phyloP scores from a whole-genome alignment of 2,329 filamentous ascomycete genomes.

The Berkeleyomyces rouxiae region DNA sequence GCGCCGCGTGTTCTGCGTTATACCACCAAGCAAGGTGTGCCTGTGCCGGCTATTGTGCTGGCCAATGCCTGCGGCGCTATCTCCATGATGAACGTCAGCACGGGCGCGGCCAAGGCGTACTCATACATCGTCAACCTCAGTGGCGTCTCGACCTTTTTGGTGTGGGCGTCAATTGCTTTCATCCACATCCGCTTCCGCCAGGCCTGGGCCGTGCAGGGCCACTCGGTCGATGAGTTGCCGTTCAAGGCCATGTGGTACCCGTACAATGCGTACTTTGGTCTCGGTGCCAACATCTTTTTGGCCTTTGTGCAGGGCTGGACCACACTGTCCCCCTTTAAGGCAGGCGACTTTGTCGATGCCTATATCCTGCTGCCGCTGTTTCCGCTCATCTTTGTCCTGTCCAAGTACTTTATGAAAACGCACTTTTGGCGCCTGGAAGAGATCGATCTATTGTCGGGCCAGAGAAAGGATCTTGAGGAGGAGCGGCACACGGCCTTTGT shows the following conservation, averaged over 20 bases:
- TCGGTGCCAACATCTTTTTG: conserved; percentile 40
- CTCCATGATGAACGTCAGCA: conserved; percentile 60
- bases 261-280: conserved; percentile 41
- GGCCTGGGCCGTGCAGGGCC: conserved; percentile 43
- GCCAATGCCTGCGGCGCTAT: conserved; percentile 55
- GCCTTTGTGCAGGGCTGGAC: conserved; percentile 46
- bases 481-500: conserved; percentile 19
- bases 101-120: conserved; percentile 48
- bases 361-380: conserved; percentile 47
- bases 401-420: conserved; percentile 39
- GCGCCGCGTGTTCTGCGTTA: conserved; percentile 53
- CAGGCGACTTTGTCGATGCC: conserved; percentile 43
- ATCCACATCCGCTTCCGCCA: conserved; percentile 56
- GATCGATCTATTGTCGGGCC: conserved; percentile 39
- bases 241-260: conserved; percentile 39
- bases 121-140: conserved; percentile 53
- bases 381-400: conserved; percentile 36
- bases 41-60: conserved; percentile 44
- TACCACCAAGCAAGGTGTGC: conserved; percentile 47
- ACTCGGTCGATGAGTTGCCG: conserved; percentile 35
- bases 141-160: conserved; percentile 54
- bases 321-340: conserved; percentile 39
- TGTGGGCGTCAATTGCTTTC: conserved; percentile 54
- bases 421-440: conserved; percentile 32
- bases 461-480: conserved; percentile 37